These are phyloP conservation scores for Coemansia sp. DNA, from an alignment of 192 early-diverging fungal species.

Conservation along the genomic window DNA sequence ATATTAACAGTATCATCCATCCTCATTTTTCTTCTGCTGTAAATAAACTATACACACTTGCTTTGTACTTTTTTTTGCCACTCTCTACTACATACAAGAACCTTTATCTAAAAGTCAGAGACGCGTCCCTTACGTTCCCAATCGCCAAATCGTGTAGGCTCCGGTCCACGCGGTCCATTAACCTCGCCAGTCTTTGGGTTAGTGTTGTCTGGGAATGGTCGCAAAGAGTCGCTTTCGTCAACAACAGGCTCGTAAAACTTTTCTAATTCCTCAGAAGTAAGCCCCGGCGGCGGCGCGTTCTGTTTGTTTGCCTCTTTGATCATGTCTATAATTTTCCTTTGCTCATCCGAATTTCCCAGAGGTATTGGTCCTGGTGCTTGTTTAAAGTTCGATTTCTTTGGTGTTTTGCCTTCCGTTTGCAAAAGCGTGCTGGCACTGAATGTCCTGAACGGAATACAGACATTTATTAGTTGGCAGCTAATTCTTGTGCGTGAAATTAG, in stretches of 20 bases:
- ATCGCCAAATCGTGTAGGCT: slow-evolving; percentile 80
- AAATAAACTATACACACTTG: not conserved
- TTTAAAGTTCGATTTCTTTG: slow-evolving; percentile 27
- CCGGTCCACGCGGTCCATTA: slow-evolving; percentile 72
- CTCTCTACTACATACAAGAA: not conserved
- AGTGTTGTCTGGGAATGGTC: slow-evolving; percentile 62
- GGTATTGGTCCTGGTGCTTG: slow-evolving; percentile 61
- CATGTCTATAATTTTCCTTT: slow-evolving; percentile 62
- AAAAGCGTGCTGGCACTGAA: not conserved
- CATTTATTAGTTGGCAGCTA: not conserved
- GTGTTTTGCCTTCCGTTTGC: not conserved
- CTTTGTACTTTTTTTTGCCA: not conserved
- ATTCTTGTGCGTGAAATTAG: not conserved
- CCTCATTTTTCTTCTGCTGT: not conserved
- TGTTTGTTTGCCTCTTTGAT: slow-evolving; percentile 50
- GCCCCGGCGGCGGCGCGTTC: slow-evolving; percentile 38
- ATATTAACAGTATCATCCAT: too few species aligned
- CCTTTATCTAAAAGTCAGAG: slow-evolving; percentile 64
- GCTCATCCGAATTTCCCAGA: slow-evolving; percentile 61
- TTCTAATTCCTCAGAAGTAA: slow-evolving; percentile 46
- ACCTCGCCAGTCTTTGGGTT: slow-evolving; percentile 73
- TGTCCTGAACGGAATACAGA: not conserved
- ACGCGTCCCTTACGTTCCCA: slow-evolving; percentile 81
- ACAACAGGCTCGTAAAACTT: slow-evolving; percentile 44
- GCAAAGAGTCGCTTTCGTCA: slow-evolving; percentile 50